Evolutionary conservation across 192 early-diverging fungal genomes (phyloP).

Genomic region (Chytriomyces sp.): DNA sequence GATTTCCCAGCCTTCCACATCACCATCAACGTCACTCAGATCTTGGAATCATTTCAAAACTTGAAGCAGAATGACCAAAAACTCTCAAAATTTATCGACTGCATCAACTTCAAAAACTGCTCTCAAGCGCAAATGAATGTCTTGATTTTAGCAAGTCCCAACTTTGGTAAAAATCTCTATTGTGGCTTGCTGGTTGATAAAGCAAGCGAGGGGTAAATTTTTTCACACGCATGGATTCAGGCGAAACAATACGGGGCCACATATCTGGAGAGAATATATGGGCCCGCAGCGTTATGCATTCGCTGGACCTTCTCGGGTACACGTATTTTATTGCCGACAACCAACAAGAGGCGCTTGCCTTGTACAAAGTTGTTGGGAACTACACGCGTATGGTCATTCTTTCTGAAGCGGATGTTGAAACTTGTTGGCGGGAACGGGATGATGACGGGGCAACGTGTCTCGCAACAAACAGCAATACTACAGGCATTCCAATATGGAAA

Average conservation of each 20-base stretch:
- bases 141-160: neutral
- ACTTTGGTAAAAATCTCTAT: neutral
- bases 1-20: too few relatives aligned
- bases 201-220: neutral
- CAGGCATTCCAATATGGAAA: conserved; percentile 2
- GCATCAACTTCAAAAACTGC: neutral
- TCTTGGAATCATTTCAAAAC: neutral
- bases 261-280: neutral
- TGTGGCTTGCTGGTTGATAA: too few relatives aligned
- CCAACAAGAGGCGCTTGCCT: neutral
- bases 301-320: conserved; percentile 1
- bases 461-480: neutral
- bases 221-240: neutral
- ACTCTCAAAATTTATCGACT: neutral
- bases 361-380: neutral
- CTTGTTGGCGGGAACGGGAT: neutral
- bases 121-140: neutral
- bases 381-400: neutral
- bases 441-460: neutral
- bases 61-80: neutral
- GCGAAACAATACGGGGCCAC: neutral
- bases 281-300: neutral
- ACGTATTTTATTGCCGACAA: neutral
- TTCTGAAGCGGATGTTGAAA: neutral
- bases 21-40: neutral